A percentile compares a stretch with the other conserved stretches of the same genome.
Evolutionary conservation across 495 filamentous ascomycete genomes (phyloP).

Genomic region (Penicillium odoratum): DNA sequence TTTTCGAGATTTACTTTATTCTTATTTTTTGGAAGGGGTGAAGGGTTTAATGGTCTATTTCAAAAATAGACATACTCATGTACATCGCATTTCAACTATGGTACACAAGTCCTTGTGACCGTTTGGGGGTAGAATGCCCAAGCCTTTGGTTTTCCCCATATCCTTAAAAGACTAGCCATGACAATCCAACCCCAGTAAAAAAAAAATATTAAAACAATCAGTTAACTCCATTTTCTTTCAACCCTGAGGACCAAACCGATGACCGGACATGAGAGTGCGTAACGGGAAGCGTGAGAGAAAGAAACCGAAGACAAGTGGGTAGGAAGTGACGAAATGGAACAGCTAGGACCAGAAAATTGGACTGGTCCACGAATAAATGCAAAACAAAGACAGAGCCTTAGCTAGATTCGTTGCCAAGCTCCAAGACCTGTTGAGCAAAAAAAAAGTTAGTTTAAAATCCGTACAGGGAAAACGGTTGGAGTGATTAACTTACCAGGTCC

Average conservation of each 20-base stretch:
- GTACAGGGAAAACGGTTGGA: neutral
- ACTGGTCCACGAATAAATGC: constrained; percentile 23
- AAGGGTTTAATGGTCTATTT: neutral
- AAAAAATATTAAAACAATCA: constrained; percentile 10
- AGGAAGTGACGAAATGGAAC: constrained; percentile 5
- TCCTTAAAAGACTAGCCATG: constrained; percentile 21
- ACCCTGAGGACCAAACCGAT: constrained; percentile 28
- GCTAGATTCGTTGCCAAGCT: constrained; percentile 27
- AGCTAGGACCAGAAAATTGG: constrained; percentile 11
- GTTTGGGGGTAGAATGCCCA: constrained; percentile 5
- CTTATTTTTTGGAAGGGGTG: neutral
- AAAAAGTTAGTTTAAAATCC: constrained; percentile 13
- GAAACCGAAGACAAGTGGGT: constrained; percentile 6
- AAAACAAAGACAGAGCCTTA: constrained; percentile 13
- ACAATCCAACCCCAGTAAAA: constrained; percentile 18
- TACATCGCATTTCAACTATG: constrained; percentile 31
- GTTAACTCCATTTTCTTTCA: constrained; percentile 32
- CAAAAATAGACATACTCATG: constrained; percentile 11
- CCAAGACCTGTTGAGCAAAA: constrained; percentile 27
- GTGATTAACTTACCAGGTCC: constrained; percentile 49
- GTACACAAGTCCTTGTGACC: constrained; percentile 26
- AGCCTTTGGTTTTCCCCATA: constrained; percentile 14
- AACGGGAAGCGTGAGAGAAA: constrained; percentile 23
- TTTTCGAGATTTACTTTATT: neutral
- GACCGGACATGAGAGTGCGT: constrained; percentile 27